phyloP scores from a whole-genome alignment of 306 rosid genomes.

The Arachis stenosperma region DNA sequence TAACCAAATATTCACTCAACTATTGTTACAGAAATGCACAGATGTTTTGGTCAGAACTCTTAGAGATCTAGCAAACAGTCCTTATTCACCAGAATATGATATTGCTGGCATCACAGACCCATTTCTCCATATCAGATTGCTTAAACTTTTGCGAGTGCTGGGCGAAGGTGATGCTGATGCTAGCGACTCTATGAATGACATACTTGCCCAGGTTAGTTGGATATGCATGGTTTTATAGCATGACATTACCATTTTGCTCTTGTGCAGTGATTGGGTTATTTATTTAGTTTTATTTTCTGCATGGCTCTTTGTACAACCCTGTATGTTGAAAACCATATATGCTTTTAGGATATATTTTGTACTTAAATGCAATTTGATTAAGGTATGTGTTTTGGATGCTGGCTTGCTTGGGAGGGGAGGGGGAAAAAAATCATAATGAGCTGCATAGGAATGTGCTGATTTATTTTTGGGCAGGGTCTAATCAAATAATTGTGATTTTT shows the following conservation, averaged over 20 bases:
- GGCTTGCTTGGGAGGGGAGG: conserved; percentile 10
- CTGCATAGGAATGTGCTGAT: background rate
- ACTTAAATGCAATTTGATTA: conserved; percentile 28
- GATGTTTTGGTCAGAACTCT: conserved; percentile 86
- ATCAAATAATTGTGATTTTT: conserved; percentile 14
- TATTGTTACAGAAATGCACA: conserved; percentile 77
- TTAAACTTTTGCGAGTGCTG: conserved; percentile 82
- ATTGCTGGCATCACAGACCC: conserved; percentile 98
- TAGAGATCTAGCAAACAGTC: conserved; percentile 86
- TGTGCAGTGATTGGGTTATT: conserved; percentile 20
- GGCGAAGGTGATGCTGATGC: conserved; percentile 96
- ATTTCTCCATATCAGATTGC: conserved; percentile 92
- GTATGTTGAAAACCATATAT: conserved; percentile 25
- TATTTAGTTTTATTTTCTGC: conserved; percentile 22
- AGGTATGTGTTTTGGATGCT: conserved; percentile 6
- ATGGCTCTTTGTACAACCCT: conserved; percentile 21
- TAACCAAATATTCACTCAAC: conserved; percentile 38
- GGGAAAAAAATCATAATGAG: too few relatives aligned
- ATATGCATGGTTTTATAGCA: conserved; percentile 7
- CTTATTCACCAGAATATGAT: conserved; percentile 95
- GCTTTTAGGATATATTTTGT: conserved; percentile 26
- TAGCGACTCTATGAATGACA: conserved; percentile 94
- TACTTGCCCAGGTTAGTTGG: conserved; percentile 94
- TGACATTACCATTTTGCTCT: conserved; percentile 26
- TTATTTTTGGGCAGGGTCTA: conserved; percentile 25